Percentiles rank a stretch among this genome's conserved stretches.
phyloP scores from a whole-genome alignment of 352 stramenopile species.

The Discostella stelligera region DNA sequence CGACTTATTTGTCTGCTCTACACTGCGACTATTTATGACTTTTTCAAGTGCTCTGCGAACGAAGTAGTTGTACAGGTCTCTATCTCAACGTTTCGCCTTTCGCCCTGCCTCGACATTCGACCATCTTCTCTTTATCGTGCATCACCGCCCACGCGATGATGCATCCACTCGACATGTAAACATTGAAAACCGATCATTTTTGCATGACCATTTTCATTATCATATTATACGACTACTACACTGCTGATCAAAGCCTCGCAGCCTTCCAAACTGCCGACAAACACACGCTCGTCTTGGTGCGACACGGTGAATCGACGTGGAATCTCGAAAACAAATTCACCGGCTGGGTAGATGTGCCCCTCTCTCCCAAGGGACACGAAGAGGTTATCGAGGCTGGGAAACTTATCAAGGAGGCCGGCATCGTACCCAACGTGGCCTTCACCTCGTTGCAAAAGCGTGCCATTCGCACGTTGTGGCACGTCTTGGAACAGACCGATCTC shows the following conservation, averaged over 20 bases:
- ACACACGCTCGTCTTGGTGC: slow-evolving; percentile 83
- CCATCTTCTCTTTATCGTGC: not conserved
- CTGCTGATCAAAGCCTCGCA: slow-evolving; percentile 21
- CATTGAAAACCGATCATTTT: too few species aligned
- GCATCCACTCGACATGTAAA: too few species aligned
- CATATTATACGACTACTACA: not conserved
- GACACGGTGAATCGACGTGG: slow-evolving; percentile 96
- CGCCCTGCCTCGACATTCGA: too few species aligned
- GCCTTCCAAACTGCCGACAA: slow-evolving; percentile 66
- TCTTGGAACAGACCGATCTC: slow-evolving; percentile 93
- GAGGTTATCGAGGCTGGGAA: slow-evolving; percentile 94
- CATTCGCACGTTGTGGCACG: slow-evolving; percentile 96
- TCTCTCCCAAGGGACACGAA: slow-evolving; percentile 85
- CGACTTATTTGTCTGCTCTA: slow-evolving; percentile 1
- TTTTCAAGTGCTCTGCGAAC: too few species aligned
- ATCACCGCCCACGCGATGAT: too few species aligned
- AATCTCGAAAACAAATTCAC: slow-evolving; percentile 99
- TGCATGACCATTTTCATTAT: not conserved
- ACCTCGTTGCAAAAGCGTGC: slow-evolving; percentile 96
- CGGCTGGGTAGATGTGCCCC: slow-evolving; percentile 95
- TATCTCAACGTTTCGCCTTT: too few species aligned
- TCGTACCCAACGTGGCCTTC: slow-evolving; percentile 91
- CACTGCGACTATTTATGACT: not conserved
- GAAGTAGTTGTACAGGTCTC: too few species aligned
- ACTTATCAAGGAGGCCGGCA: slow-evolving; percentile 90